Percentiles rank a stretch among this genome's conserved stretches.
Conservation (phyloP, 2,329 filamentous ascomycete species). For the Cadophora malorum region DNA sequence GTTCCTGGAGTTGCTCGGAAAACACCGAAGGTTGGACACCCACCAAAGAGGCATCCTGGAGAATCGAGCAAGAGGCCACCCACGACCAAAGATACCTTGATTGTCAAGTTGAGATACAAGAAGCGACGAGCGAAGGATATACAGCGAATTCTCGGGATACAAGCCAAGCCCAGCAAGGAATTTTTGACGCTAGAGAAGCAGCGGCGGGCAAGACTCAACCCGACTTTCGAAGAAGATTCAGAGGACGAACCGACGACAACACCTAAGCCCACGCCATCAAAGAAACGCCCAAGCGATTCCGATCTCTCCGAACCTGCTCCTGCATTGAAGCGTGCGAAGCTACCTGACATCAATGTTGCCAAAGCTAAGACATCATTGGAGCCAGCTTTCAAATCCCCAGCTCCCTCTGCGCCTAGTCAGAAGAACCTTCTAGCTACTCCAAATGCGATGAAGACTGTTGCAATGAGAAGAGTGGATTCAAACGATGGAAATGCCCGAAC, state of each 20-base stretch:
- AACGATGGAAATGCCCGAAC: conserved; percentile 49
- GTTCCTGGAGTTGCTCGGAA: conserved; percentile 45
- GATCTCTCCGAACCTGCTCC: conserved; percentile 39
- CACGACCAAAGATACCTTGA: conserved; percentile 23
- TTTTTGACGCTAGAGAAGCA: conserved; percentile 34
- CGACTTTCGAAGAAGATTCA: conserved; percentile 39
- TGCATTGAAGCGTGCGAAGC: conserved; percentile 47
- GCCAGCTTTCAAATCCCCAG: conserved; percentile 46
- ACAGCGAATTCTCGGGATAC: conserved; percentile 40
- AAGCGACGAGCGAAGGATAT: conserved; percentile 39
- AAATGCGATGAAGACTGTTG: conserved; percentile 45
- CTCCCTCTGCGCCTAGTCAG: conserved; percentile 37
- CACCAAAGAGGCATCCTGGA: conserved; percentile 39
- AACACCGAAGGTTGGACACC: conserved; percentile 43
- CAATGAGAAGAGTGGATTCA: conserved; percentile 50
- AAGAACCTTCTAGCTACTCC: conserved; percentile 48
- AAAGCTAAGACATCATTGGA: conserved; percentile 48
- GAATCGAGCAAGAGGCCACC: conserved; percentile 36
- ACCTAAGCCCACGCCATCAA: conserved; percentile 21
- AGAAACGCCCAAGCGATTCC: conserved; percentile 40
- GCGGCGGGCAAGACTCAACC: conserved; percentile 21
- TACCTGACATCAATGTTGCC: conserved; percentile 41
- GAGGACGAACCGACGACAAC: conserved; percentile 43
- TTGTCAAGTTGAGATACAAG: conserved; percentile 45
- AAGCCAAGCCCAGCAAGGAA: conserved; percentile 30